A percentile compares a stretch with the other conserved stretches of the same genome.
Evolutionary conservation across 257 asterid species (phyloP).

Genomic region (Nicotiana undulata): DNA sequence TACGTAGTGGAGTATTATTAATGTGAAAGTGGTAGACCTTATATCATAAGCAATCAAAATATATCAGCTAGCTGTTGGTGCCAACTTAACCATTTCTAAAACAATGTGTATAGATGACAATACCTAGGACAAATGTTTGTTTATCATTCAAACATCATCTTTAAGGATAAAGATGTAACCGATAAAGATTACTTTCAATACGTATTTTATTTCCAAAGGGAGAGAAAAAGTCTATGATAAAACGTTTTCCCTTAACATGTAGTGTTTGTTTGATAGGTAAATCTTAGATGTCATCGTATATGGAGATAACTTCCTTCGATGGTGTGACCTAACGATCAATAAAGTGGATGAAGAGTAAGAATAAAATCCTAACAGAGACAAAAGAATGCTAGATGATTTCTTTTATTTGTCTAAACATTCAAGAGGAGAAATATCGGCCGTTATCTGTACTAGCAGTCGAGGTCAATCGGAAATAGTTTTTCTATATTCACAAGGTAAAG

Average conservation of each 20-base stretch:
- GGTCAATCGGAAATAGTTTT: fast-evolving
- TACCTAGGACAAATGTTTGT: neutral
- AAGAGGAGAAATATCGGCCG: too few relatives aligned
- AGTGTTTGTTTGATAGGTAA: neutral
- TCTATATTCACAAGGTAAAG: too few relatives aligned
- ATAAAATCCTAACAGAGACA: too few relatives aligned
- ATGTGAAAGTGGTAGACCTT: neutral
- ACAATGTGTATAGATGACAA: neutral
- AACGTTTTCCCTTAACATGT: neutral
- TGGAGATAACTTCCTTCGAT: neutral
- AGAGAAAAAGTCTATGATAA: neutral
- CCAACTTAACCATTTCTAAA: neutral
- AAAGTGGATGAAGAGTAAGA: too few relatives aligned
- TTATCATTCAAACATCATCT: neutral
- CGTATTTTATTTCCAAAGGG: neutral
- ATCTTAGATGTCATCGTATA: neutral
- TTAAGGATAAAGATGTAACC: neutral
- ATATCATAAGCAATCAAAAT: neutral
- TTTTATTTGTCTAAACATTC: too few relatives aligned
- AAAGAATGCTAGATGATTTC: too few relatives aligned
- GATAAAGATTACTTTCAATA: neutral
- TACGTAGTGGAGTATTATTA: neutral
- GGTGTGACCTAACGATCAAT: too few relatives aligned
- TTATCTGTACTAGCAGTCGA: too few relatives aligned
- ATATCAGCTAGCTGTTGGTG: neutral